A percentile compares a stretch with the other conserved stretches of the same genome.
Evolutionary conservation across 2,329 filamentous ascomycete genomes (phyloP).

Genomic region (Diaporthe velutina): DNA sequence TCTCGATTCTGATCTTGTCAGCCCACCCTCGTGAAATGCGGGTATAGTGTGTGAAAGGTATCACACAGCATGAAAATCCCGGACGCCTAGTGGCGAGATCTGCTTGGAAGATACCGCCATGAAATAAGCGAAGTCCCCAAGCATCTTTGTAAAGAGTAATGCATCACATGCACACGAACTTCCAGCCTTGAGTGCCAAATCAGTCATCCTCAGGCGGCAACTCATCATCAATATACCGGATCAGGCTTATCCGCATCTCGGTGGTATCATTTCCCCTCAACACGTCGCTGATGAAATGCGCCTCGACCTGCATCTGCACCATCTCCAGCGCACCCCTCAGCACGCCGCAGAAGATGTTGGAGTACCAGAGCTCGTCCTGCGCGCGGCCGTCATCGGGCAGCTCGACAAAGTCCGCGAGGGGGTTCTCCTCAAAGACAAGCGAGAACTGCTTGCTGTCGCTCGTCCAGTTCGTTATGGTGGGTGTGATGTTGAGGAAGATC

Average conservation of each 20-base stretch:
- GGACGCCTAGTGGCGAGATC: background rate
- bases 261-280: slow-evolving; percentile 95
- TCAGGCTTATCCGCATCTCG: slow-evolving; percentile 93
- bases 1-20: background rate
- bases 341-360: slow-evolving; percentile 95
- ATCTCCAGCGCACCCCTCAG: slow-evolving; percentile 93
- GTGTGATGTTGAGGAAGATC: slow-evolving; percentile 97
- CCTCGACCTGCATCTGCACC: slow-evolving; percentile 99
- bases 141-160: background rate
- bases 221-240: slow-evolving; percentile 97
- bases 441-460: slow-evolving; percentile 97
- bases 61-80: background rate
- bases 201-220: slow-evolving; percentile 96
- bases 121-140: background rate
- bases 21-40: background rate
- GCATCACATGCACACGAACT: too few relatives aligned
- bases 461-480: slow-evolving; percentile 94
- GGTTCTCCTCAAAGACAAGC: slow-evolving; percentile 96
- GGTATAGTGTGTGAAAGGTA: background rate
- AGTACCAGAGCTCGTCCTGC: slow-evolving; percentile 98
- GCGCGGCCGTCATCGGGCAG: slow-evolving; percentile 94
- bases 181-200: slow-evolving; percentile 48
- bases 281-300: slow-evolving; percentile 94
- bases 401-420: slow-evolving; percentile 96
- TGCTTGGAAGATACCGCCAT: background rate